These are phyloP conservation scores for Buddleja alternifolia DNA, from an alignment of 257 asterid species.

Conservation along the genomic window DNA sequence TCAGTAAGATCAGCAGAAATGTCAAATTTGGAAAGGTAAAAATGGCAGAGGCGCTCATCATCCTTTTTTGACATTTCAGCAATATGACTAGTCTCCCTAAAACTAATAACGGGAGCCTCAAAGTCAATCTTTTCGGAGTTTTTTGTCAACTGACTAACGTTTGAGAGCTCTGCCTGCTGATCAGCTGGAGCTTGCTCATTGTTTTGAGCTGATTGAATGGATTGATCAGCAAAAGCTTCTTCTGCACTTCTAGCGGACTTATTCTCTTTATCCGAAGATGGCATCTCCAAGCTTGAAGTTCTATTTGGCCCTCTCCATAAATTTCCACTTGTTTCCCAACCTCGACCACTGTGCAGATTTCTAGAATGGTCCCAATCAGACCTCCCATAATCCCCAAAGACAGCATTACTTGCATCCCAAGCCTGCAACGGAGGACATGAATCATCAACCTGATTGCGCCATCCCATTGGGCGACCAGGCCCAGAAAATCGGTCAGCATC, in stretches of 20 bases:
- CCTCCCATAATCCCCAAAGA: conserved; percentile 79
- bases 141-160: conserved; percentile 42
- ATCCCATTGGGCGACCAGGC: conserved; percentile 83
- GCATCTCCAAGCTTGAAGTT: conserved; percentile 56
- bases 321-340: conserved; percentile 69
- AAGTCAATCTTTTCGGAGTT: conserved; percentile 42
- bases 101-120: conserved; percentile 39
- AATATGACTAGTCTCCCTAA: conserved; percentile 36
- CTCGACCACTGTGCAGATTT: conserved; percentile 44
- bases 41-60: conserved; percentile 42
- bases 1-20: conserved; percentile 83
- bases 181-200: conserved; percentile 52
- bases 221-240: conserved; percentile 48
- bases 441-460: conserved; percentile 76
- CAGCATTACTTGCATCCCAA: conserved; percentile 75
- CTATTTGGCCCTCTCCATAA: conserved; percentile 72
- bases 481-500: conserved; percentile 81
- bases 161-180: conserved; percentile 52
- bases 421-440: conserved; percentile 67
- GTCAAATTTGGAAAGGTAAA: conserved; percentile 83
- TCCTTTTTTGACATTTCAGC: conserved; percentile 49
- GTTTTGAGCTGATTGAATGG: conserved; percentile 48
- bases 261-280: conserved; percentile 65
- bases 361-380: conserved; percentile 82
- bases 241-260: conserved; percentile 49